Base-by-base conservation (phyloP, 495 filamentous ascomycete species). In the Penicillium cosmopolitanum region DNA sequence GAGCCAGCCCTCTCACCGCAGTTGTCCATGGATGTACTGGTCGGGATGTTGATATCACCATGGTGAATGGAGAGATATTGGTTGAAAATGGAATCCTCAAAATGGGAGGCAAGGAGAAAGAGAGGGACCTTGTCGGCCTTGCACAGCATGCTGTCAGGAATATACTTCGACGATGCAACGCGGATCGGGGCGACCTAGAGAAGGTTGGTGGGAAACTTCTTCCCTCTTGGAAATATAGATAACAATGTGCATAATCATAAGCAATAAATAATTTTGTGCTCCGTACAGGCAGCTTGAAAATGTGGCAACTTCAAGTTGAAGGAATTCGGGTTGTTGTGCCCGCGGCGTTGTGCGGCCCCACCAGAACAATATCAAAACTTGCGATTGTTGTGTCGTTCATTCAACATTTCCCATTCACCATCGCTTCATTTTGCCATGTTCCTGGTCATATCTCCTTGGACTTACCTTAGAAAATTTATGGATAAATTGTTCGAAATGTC, bases 21-120 rank as follows among this genome's bases (percentile, higher is more conserved):
- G 64, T 78, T 31, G 75, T 78, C 5, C 75, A 78, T 61, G 67
- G 65, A 10, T 73, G 66, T 42, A 74, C 73, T 1, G 75, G 73
- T 18, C 63, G 66, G 11, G 75, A 78, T 63, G 73, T 78, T 1
- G 71, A 76, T 35, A 66, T 75, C 40, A 72, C 73, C 2, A 65
- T 78, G 48, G 70, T 76, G 18, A 67, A 78, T 59, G 73, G 72
- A 6, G 62, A 66, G 33, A 66, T 67, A 6, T 48, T 75, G n/a
- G 73, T 78, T 4, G 53, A 64, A 47, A 52, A 60, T 31, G 73
- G 75, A 7, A 59, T 58, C 11, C 38, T 78, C 25, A 56, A 48
- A 7, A 21, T 28, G 33, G 67, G 65, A 35, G 67, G 64, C 5
- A 21, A 50, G 15, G 18, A 38, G 0, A 58, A 55, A 55, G 65